phyloP scores from a whole-genome alignment of 148 eudicot species.

The Diospyros lotus region DNA sequence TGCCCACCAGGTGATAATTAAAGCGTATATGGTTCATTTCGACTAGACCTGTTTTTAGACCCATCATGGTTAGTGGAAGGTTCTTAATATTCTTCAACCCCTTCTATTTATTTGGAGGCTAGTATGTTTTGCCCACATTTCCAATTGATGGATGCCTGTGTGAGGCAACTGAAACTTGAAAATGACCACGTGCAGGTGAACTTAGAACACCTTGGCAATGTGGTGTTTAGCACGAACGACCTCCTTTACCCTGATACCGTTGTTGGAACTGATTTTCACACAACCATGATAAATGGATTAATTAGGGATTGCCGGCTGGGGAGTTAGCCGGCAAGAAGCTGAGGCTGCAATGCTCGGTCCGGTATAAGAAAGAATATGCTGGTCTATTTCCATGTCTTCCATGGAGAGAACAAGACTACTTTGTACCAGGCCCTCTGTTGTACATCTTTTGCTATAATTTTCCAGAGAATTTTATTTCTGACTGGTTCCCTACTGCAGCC shows the following conservation, averaged over 20 bases:
- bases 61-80: no score
- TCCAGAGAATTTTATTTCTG: not conserved
- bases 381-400: not conserved
- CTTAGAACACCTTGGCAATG: constrained; percentile 4
- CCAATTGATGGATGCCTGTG: not conserved
- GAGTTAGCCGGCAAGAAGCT: not conserved
- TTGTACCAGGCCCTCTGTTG: not conserved
- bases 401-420: not conserved
- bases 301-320: not conserved
- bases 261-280: constrained; percentile 1
- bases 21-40: no score
- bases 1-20: no score
- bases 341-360: not conserved
- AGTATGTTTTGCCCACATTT: not conserved
- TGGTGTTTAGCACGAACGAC: constrained; percentile 2
- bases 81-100: no score
- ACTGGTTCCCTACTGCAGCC: not conserved
- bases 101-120: no score
- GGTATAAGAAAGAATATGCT: not conserved
- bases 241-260: constrained; percentile 4
- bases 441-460: not conserved
- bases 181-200: not conserved
- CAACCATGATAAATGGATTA: constrained; percentile 1
- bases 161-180: not conserved
- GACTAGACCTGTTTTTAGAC: no score